Base-by-base conservation (phyloP, 78 protist genomes). In the Tieghemostelium lacteum region DNA sequence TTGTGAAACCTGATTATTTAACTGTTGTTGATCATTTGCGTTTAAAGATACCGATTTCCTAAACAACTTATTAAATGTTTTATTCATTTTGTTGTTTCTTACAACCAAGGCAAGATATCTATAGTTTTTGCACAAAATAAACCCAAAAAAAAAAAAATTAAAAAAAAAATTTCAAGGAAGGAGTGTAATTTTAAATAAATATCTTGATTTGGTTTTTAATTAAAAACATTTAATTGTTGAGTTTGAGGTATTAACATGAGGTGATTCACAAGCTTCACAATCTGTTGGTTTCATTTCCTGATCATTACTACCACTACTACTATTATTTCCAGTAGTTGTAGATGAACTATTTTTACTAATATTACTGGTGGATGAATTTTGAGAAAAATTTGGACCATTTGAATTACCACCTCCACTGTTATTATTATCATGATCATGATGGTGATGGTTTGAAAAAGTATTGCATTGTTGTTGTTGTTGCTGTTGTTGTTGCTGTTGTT, bases 191-290 rank as follows among this genome's bases (percentile, higher is more conserved):
- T n/a, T n/a, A n/a, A n/a, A n/a, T n/a, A n/a, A n/a, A n/a, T n/a
- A n/a, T n/a, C n/a, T 29, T 63, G 3, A 36, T 63, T 29, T 63
- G 14, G 10, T 12, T 4, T 66, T 66, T 20, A 3, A 31, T 66
- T 24, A 70, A 31, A 70, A 70, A 22, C 75, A 70, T 70, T 70
- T 70, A 52, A 70, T 70, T 40, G 75, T 45, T 26, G 75, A 45
- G 6, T 45, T 45, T 45, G 52, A 45, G 52, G 10, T 16, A 19
- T 29, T 1, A 24, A 26, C 26, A 36, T 42, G 20, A 6, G 75
- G 75, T 49, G 75, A 70, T 3, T 57, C 34, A 16, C 63, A 57
- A 5, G 10, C 63, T 19, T 57, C 24, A 49, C 60, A 2, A 54
- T 7, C 26, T 2, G 5, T 5, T 66, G 52, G 10, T 66, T 5